Conservation (phyloP, 768 basidiomycete species). For the Collybia nuda region DNA sequence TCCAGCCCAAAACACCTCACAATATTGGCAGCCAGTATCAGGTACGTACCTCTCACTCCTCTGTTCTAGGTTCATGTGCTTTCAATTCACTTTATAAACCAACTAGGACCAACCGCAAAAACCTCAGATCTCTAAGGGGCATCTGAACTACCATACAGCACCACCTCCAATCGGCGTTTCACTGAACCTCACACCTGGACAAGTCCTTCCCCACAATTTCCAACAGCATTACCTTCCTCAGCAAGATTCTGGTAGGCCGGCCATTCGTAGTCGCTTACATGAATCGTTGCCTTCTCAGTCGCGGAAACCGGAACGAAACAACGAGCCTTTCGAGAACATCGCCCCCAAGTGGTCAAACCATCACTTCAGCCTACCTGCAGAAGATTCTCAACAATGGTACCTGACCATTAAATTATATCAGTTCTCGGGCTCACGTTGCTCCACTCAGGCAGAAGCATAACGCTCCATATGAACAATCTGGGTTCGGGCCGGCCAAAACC, state of each 20-base stretch:
- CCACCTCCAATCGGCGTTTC: constrained; percentile 39
- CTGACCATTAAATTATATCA: too few species aligned
- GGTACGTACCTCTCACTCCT: background rate
- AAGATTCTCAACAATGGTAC: too few species aligned
- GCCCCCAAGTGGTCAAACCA: too few species aligned
- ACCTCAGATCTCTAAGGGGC: constrained; percentile 2
- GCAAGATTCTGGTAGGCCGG: too few species aligned
- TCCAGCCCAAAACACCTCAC: constrained; percentile 23
- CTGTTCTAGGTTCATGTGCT: too few species aligned
- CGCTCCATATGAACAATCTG: background rate
- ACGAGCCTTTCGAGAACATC: too few species aligned
- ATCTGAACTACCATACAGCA: constrained; percentile 4
- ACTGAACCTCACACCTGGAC: constrained; percentile 53
- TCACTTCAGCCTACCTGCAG: too few species aligned
- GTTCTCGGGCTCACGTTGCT: too few species aligned
- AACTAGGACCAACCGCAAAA: background rate
- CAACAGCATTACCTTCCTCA: constrained; percentile 14
- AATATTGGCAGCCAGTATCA: constrained; percentile 21
- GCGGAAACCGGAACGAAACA: too few species aligned
- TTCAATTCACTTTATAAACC: background rate
- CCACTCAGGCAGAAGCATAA: too few species aligned
- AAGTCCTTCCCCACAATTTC: constrained; percentile 48
- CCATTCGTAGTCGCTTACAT: too few species aligned
- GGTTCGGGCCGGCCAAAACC: constrained; percentile 2
- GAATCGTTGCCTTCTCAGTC: too few species aligned